Conservation (phyloP, 2,329 filamentous ascomycete genomes). For the Dothistroma pini region DNA sequence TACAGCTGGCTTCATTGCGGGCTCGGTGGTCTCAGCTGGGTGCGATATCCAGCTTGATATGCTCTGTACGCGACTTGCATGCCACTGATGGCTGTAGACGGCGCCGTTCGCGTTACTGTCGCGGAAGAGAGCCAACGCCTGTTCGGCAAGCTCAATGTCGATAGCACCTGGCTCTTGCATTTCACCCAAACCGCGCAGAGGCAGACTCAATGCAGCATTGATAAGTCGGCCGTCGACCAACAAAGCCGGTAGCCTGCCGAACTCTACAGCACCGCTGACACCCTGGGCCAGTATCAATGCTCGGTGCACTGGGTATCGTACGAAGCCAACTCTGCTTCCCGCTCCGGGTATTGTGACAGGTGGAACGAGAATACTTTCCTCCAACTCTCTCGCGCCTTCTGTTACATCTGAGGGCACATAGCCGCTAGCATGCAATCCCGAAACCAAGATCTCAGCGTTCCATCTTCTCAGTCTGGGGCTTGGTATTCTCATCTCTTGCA, state of each 20-base stretch:
- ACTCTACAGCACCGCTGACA: conserved; percentile 61
- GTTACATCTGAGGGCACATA: conserved; percentile 27
- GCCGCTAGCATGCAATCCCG: conserved; percentile 48
- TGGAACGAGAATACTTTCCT: conserved; percentile 71
- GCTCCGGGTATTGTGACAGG: conserved; percentile 63
- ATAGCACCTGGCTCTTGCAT: conserved; percentile 41
- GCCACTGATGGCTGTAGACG: conserved; percentile 35
- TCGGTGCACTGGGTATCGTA: conserved; percentile 81
- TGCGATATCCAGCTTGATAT: conserved; percentile 28
- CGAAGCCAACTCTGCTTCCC: conserved; percentile 60
- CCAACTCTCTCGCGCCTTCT: conserved; percentile 39
- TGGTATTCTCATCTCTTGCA: conserved; percentile 60
- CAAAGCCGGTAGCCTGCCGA: conserved; percentile 39
- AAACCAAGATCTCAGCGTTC: conserved; percentile 62
- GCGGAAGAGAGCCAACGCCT: conserved; percentile 53
- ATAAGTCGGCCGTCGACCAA: conserved; percentile 40
- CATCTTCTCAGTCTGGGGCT: conserved; percentile 59
- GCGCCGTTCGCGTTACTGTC: conserved; percentile 33
- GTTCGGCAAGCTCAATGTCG: conserved; percentile 59
- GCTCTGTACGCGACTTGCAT: conserved; percentile 30
- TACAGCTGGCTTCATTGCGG: conserved; percentile 61
- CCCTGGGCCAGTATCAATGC: conserved; percentile 71
- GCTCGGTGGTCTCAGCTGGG: conserved; percentile 31
- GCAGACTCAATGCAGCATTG: conserved; percentile 57
- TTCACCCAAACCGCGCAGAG: conserved; percentile 31